A percentile compares a stretch with the other conserved stretches of the same genome.
Conservation (phyloP, 345 rosid species). For the Brassica incana region DNA sequence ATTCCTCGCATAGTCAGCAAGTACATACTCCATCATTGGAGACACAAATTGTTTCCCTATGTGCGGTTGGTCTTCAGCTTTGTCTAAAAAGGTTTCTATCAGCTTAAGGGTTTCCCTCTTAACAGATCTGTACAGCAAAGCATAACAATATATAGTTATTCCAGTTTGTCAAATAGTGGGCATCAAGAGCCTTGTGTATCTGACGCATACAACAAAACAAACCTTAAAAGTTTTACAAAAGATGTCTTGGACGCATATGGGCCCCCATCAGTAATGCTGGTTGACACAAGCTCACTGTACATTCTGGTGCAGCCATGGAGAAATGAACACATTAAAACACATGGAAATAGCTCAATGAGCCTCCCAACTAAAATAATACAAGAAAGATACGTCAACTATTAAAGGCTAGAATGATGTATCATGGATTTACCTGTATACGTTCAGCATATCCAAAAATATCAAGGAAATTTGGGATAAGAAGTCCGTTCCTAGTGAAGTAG, state of each 20-base stretch:
- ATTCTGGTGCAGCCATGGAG: constrained; percentile 61
- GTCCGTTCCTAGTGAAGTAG: constrained; percentile 86
- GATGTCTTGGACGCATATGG: constrained; percentile 90
- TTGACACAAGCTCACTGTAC: constrained; percentile 99
- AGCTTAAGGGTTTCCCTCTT: constrained; percentile 98
- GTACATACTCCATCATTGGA: constrained; percentile 98
- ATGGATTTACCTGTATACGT: constrained; percentile 79
- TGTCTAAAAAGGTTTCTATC: constrained; percentile 96
- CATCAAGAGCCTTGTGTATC: background rate
- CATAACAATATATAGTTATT: constrained; percentile 16
- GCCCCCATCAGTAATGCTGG: constrained; percentile 89
- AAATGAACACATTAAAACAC: background rate
- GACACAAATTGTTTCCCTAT: constrained; percentile 98
- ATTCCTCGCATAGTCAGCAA: constrained; percentile 96
- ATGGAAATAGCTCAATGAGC: background rate
- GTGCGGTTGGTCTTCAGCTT: constrained; percentile 98
- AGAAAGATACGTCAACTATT: background rate
- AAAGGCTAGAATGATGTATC: background rate
- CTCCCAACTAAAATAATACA: constrained; percentile 5
- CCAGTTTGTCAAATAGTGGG: constrained; percentile 16
- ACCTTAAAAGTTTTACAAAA: constrained; percentile 91
- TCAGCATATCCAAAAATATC: constrained; percentile 97
- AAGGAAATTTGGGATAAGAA: constrained; percentile 83
- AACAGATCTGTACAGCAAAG: constrained; percentile 67
- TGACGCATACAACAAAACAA: constrained; percentile 27